Evolutionary conservation across 441 rosid genomes (phyloP), one percentile per base, ranked within the genome.

Genomic region (Macaranga tanarius): DNA sequence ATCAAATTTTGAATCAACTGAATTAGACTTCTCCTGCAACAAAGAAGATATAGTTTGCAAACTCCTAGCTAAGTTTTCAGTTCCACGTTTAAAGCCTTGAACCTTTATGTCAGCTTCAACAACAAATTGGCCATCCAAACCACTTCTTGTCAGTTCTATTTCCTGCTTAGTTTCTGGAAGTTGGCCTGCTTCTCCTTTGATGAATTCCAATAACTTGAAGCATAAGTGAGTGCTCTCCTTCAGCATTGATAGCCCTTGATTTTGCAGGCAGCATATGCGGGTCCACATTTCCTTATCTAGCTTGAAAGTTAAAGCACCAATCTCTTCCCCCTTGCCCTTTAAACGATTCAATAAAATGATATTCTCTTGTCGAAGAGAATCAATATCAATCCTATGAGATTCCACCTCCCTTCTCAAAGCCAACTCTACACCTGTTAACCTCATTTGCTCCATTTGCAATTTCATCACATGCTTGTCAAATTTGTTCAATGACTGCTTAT

Each of bases 351-450:
- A 74, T 66, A 95, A 80, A 80, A 69, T 75, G 19, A 95, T 83
- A 80, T 95, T 93, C 82, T 95, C 99, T 56, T 84, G 87, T 70
- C 94, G 89, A 80, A 95, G 97, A 76, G 92, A 86, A 66, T 89
- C 94, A 69, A 83, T 78, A 77, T 95, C 98, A 45, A 83, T 79
- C 77, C 85, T 90, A 69, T 47, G 73, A 69, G 89, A 80, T 83
- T 93, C 97, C 20, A 86, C 54, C 82, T 90, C 97, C 81, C 77
- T 88, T 84, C 97, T 88, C 62, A 95, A 82, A 72, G 90, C 81
- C 77, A 93, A 73, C 77, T 95, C 98, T 31, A 90, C 73, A 75
- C 95, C 96, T 22, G 92, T 86, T 81, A 93, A 76, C 86, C 99
- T 89, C 84, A 88, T 56, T 80, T 89, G 99, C 85, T 93, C 99